Evolutionary conservation across 768 basidiomycete genomes (phyloP), one percentile per base, ranked within the genome.

Genomic region (Termitomyces sp.): DNA sequence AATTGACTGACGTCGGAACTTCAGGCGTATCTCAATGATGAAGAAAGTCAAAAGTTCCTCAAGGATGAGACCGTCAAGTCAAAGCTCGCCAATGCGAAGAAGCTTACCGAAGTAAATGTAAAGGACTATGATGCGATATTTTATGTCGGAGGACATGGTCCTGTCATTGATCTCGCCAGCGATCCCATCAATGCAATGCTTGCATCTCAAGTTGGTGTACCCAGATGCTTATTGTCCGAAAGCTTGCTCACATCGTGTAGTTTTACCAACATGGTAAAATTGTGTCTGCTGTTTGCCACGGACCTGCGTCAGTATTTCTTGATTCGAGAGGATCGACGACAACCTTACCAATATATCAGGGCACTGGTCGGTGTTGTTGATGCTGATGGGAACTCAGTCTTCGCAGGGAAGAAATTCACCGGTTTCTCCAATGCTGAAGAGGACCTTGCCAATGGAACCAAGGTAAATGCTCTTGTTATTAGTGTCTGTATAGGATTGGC

Each of bases 101-200:
- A 77, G 68, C 73, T 92, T 45, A 69, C 76, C 0, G 82, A 85
- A 1, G 78, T 92, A 61, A 75, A 78, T 46, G 71, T 69, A 5
- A 68, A 75, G 30, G 82, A 88, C 62, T 92, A 89, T 65, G 83
- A 79, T 52, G 90, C 84, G 14, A 73, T 93, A 54, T 91, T 88
- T 71, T 89, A 89, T 64, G 79, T 88, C 54, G 91, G 90, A 41
- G 89, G 91, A 32, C 88, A 90, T 64, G 88, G 88, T 0, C 88
- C 90, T 12, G 80, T 86, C 37, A 74, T 92, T 44, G 90, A 92
- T 68, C 77, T 92, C 39, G 70, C 89, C 2, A 61, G 60, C 11
- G 83, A 91, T 67, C 67, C 76, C 2, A 68, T 71, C 42, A 86
- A 87, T 66, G 76, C 74, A 60, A 76, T 79, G 61, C 73, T 91